Evolutionary conservation across 2,329 filamentous ascomycete species (phyloP).

Genomic region (Curvularia verruculosa): DNA sequence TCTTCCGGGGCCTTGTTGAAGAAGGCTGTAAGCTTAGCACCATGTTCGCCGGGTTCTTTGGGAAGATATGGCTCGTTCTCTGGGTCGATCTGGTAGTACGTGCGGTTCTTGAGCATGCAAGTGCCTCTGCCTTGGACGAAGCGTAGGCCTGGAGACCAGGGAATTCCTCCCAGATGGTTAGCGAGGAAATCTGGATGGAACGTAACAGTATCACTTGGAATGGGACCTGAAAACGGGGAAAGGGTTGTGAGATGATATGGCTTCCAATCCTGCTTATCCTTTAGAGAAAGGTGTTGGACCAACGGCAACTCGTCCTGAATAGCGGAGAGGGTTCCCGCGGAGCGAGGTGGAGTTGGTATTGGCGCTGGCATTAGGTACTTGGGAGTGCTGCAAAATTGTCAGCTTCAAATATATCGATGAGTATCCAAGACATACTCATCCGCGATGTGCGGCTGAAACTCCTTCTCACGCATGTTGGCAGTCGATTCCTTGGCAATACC

Average conservation of each 20-base stretch:
- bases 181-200: slow-evolving; percentile 51
- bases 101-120: slow-evolving; percentile 41
- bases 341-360: slow-evolving; percentile 23
- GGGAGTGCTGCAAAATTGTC: slow-evolving; percentile 6
- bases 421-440: slow-evolving; percentile 10
- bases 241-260: slow-evolving; percentile 48
- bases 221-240: slow-evolving; percentile 20
- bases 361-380: slow-evolving; percentile 7
- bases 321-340: slow-evolving; percentile 4
- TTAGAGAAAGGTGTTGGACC: slow-evolving; percentile 7
- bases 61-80: slow-evolving; percentile 52
- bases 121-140: slow-evolving; percentile 36
- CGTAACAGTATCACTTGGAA: slow-evolving; percentile 39
- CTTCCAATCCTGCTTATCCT: slow-evolving; percentile 36
- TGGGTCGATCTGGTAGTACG: slow-evolving; percentile 52
- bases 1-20: slow-evolving; percentile 50
- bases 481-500: slow-evolving; percentile 18
- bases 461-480: slow-evolving; percentile 25
- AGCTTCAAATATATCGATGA: not conserved
- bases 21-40: slow-evolving; percentile 56
- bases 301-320: not conserved
- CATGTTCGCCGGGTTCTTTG: slow-evolving; percentile 49
- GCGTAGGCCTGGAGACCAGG: slow-evolving; percentile 52
- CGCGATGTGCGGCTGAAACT: not conserved
- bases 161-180: slow-evolving; percentile 44